These are phyloP conservation scores for Geosmithia putterillii DNA, from an alignment of 2,329 filamentous ascomycete species.

Conservation along the genomic window DNA sequence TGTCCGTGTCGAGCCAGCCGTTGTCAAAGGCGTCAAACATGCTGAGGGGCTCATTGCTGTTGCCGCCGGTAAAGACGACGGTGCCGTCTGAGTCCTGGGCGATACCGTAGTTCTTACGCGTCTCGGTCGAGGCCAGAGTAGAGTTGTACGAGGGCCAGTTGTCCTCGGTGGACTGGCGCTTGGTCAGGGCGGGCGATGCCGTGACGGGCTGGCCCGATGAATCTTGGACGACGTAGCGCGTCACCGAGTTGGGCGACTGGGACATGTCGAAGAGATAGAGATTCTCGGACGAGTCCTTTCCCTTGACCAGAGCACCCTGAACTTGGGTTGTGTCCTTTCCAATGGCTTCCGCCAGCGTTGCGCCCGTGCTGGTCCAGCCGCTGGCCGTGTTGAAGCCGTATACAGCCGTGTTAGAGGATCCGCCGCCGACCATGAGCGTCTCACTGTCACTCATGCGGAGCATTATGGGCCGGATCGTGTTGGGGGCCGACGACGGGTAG, in stretches of 20 bases:
- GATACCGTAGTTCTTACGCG: conserved; percentile 57
- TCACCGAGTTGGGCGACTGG: conserved; percentile 62
- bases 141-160: conserved; percentile 73
- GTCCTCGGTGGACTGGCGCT: conserved; percentile 30
- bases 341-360: conserved; percentile 48
- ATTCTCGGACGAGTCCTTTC: conserved; percentile 65
- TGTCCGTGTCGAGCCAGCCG: conserved; percentile 62
- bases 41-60: conserved; percentile 50
- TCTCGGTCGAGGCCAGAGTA: conserved; percentile 51
- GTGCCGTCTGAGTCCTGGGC: conserved; percentile 54
- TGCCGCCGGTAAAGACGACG: conserved; percentile 71
- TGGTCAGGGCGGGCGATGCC: conserved; percentile 29
- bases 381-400: conserved; percentile 53
- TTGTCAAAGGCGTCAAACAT: conserved; percentile 71
- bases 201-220: conserved; percentile 41
- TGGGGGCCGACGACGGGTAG: conserved; percentile 45
- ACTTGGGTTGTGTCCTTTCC: conserved; percentile 42
- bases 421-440: conserved; percentile 65
- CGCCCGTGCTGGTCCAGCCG: conserved; percentile 57
- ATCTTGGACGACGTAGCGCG: conserved; percentile 54
- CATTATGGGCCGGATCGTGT: conserved; percentile 57
- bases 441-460: conserved; percentile 61
- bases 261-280: conserved; percentile 69
- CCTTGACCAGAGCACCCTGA: conserved; percentile 54
- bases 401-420: conserved; percentile 46